These are phyloP conservation scores for Parachaetomium inaequale DNA, from an alignment of 495 filamentous ascomycete species.

Conservation along the genomic window DNA sequence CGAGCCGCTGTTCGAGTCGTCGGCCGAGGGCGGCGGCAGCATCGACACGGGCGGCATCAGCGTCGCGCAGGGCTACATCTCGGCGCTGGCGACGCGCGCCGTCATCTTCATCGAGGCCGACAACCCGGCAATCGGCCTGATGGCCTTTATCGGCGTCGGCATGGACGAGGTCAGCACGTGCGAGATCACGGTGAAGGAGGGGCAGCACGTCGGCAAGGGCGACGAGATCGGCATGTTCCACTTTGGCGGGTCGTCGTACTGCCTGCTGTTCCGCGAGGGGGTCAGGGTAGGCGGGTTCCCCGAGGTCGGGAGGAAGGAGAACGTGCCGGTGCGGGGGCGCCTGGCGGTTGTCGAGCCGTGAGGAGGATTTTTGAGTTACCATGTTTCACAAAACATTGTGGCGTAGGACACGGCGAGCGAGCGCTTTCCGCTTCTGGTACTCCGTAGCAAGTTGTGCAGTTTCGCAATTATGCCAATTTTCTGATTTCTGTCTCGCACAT, in stretches of 20 bases:
- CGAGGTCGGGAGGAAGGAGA: conserved; percentile 43
- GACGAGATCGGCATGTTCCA: conserved; percentile 72
- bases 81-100: conserved; percentile 55
- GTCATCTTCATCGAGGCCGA: conserved; percentile 68
- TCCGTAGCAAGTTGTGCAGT: background rate
- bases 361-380: background rate
- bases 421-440: background rate
- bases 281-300: conserved; percentile 49
- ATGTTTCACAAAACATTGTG: too few species aligned
- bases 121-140: conserved; percentile 59
- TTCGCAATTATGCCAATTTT: background rate
- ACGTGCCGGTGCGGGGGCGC: conserved; percentile 55
- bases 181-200: conserved; percentile 60
- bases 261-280: conserved; percentile 54
- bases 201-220: conserved; percentile 60
- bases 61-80: conserved; percentile 57
- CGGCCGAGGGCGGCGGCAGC: conserved; percentile 27
- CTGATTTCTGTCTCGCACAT: background rate
- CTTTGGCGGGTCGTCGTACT: conserved; percentile 65
- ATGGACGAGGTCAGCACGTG: conserved; percentile 71
- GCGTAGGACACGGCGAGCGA: too few species aligned
- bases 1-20: conserved; percentile 55
- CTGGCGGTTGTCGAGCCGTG: conserved; percentile 23
- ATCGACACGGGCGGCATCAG: conserved; percentile 36
- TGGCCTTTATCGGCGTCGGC: conserved; percentile 62